Base-by-base conservation (phyloP, 441 rosid species). In the Syzygium syzygioides region DNA sequence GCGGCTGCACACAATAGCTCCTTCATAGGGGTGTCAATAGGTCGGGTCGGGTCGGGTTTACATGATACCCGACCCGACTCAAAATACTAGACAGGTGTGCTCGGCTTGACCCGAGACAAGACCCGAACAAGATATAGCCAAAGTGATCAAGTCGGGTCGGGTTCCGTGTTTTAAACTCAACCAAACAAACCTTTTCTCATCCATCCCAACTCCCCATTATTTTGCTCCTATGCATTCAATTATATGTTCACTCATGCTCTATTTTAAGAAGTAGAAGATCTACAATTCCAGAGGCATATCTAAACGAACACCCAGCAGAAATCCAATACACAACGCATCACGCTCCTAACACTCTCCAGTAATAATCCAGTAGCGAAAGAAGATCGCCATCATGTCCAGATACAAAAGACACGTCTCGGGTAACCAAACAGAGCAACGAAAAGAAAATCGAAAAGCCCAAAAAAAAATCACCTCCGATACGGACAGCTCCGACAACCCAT, bases 1-100 rank as follows among this genome's bases (percentile, higher is more conserved):
- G 0, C 30, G 1, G 30, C 66, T 0, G 71, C 19, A n/a, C 19
- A 0, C 19, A 3, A 0, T 14, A 14, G n/a, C 34, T 28, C 68
- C 34, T 62, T 34, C 34, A n/a, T 34, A 34, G 37, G 37, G 37
- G 37, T 34, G 37, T 34, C 37, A 34, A 34, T 34, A 4, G 37
- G 37, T 34, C 37, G 37, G 37, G 37, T 34, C 37, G 4, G 34
- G 30, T 62, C 71, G 32, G n/a, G 37, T 15, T 62, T 34, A 34
- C 37, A 34, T 34, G 37, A 34, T 34, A 34, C 37, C 37, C 37
- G 37, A 34, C 37, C 37, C 37, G 37, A 34, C 37, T 4, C 37
- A 34, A 34, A 34, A 34, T 34, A 34, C 37, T 34, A 34, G 37
- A 34, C 37, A 34, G 4, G 37, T 34, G 37, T 34, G 37, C 37